Percentiles rank a stretch among this genome's conserved stretches.
Evolutionary conservation across 2,329 filamentous ascomycete species (phyloP).

Genomic region (Penicillium polonicum): DNA sequence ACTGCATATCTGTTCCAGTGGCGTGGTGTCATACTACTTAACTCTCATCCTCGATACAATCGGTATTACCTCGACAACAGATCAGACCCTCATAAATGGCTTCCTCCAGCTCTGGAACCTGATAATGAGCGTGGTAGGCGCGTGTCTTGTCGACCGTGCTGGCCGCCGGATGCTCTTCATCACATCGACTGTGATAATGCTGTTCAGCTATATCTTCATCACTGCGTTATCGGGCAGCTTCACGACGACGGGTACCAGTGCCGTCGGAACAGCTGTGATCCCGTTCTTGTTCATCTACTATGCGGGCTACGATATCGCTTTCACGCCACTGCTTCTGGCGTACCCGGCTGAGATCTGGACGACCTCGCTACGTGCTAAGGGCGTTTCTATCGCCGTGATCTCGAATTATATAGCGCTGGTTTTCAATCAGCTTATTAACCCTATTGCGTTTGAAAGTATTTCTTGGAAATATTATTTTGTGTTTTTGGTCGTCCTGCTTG

Average conservation of each 20-base stretch:
- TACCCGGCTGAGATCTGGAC: slow-evolving; percentile 30
- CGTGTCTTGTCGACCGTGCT: slow-evolving; percentile 13
- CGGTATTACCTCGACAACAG: slow-evolving; percentile 11
- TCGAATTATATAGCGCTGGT: slow-evolving; percentile 3
- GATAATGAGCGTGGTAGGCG: slow-evolving; percentile 12
- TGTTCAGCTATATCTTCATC: slow-evolving; percentile 18
- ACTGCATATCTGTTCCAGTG: not conserved
- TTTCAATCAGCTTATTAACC: slow-evolving; percentile 7
- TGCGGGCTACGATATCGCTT: slow-evolving; percentile 26
- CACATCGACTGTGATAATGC: slow-evolving; percentile 16
- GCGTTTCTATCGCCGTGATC: slow-evolving; percentile 23
- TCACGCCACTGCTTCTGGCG: slow-evolving; percentile 23
- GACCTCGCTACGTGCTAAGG: slow-evolving; percentile 25
- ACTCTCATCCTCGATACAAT: slow-evolving; percentile 12
- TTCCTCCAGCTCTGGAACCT: slow-evolving; percentile 21
- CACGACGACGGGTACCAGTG: slow-evolving; percentile 5
- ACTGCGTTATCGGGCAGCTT: slow-evolving; percentile 28
- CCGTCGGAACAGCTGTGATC: slow-evolving; percentile 28
- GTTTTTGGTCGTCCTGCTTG: slow-evolving; percentile 1
- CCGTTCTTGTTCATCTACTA: slow-evolving; percentile 32
- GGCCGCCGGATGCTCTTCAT: slow-evolving; percentile 16
- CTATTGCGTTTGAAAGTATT: slow-evolving; percentile 4
- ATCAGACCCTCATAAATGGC: slow-evolving; percentile 16
- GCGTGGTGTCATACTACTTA: slow-evolving; percentile 16
- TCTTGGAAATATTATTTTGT: slow-evolving; percentile 8